Evolutionary conservation across 2,329 filamentous ascomycete genomes (phyloP).

Genomic region (Colletotrichum lindemuthianum): DNA sequence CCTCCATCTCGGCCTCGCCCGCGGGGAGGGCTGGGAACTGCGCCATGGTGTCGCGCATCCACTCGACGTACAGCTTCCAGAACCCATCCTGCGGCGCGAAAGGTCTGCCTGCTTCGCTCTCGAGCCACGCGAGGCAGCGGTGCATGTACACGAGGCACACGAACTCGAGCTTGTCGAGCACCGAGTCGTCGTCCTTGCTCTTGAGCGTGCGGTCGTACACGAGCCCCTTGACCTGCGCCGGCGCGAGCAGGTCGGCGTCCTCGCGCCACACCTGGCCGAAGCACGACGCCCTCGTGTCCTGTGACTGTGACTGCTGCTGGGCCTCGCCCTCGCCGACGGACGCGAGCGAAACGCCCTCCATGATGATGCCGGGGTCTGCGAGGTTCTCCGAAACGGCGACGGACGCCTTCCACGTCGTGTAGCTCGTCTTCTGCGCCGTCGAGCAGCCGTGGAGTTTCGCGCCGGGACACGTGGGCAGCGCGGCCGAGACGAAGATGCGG

Average conservation of each 20-base stretch:
- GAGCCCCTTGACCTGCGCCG: slow-evolving; percentile 24
- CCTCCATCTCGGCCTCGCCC: slow-evolving; percentile 17
- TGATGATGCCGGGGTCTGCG: slow-evolving; percentile 23
- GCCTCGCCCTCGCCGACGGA: slow-evolving; percentile 24
- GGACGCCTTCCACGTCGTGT: slow-evolving; percentile 31
- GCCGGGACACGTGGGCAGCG: slow-evolving; percentile 19
- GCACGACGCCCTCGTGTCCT: slow-evolving; percentile 26
- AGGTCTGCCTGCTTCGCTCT: slow-evolving; percentile 15
- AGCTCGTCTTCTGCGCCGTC: slow-evolving; percentile 30
- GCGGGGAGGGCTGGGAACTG: slow-evolving; percentile 13
- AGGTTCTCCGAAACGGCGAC: slow-evolving; percentile 28
- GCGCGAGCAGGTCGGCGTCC: slow-evolving; percentile 26
- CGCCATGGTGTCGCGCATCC: slow-evolving; percentile 29
- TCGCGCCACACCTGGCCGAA: slow-evolving; percentile 27
- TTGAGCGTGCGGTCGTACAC: slow-evolving; percentile 30
- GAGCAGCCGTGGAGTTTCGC: slow-evolving; percentile 26
- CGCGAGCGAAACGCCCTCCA: slow-evolving; percentile 27
- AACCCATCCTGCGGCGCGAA: slow-evolving; percentile 22
- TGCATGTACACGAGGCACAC: slow-evolving; percentile 29
- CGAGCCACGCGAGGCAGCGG: slow-evolving; percentile 27
- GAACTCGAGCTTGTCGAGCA: slow-evolving; percentile 31
- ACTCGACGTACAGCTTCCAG: slow-evolving; percentile 27
- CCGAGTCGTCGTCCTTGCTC: slow-evolving; percentile 30
- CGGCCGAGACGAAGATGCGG: slow-evolving; percentile 28
- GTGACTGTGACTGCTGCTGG: neutral